Evolutionary conservation across 2,329 filamentous ascomycete genomes (phyloP), one percentile per base, ranked within the genome.

Genomic region (Arthrobotrys entomopaga): DNA sequence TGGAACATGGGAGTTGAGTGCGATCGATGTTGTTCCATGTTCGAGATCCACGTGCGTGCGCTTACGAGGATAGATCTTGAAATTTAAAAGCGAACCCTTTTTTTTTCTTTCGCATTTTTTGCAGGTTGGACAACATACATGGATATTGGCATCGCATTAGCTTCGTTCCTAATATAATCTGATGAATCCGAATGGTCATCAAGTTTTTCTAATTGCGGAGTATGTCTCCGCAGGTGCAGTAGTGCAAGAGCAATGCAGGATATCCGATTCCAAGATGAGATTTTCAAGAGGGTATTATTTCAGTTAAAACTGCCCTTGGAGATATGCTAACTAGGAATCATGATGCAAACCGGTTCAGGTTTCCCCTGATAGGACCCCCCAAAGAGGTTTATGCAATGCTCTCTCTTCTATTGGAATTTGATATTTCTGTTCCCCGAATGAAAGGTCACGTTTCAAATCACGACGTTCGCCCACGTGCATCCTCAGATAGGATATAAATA

Each of bases 181-280:
- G 50, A 56, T 56, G 38, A 19, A 49, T 29, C 26, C 46, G 43
- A 43, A 40, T 43, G 29, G 52, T 26, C 19, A 43, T 16, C 26
- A 11, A 2, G 19, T 38, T 50, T 24, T 59, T 58, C 42, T 42
- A 48, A 29, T 58, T 40, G 58, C 16, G 58, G 52, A 70, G 49
- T 70, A 70, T 70, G 65, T 70, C 65, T 58, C 65, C 65, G 65
- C 63, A 58, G 26, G 24, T 70, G 65, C 65, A 70, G 65, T 70
- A 70, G 65, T 70, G 58, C 43, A 40, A 19, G 26, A 49, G 38
- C 13, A 46, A 29, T 20, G 19, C 42, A 60, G 57, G n/a, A 43
- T 42, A 65, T 65, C n/a, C 46, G 22, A 46, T 38, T 61, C 24
- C 29, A 52, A 15, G 19, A 53, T 16, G n/a, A n/a, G n/a, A 8